Base-by-base conservation (phyloP, 2,329 filamentous ascomycete genomes). In the Talaromyces sp. region DNA sequence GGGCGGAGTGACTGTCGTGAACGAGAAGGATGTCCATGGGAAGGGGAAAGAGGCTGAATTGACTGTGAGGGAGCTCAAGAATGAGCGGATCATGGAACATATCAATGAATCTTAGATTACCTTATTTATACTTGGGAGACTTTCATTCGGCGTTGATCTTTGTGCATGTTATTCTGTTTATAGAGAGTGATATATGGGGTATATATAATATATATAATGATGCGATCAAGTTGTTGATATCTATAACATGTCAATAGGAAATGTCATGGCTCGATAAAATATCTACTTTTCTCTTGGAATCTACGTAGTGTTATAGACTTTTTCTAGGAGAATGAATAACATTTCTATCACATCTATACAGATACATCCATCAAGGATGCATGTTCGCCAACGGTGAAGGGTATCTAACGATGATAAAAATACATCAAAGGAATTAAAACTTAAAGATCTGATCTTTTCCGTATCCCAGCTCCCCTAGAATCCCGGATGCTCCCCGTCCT, bases 391-490 rank as follows among this genome's bases (percentile, higher is more conserved):
- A 31, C 27, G 17, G 47, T 31, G 15, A 53, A 17, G 49, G 27
- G 49, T 53, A 31, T 53, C 17, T 31, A 53, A 51, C 15, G 29
- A n/a, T n/a, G 5, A 19, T n/a, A 5, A 29, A 29, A 29, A 53
- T 2, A 29, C 25, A 53, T 47, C n/a, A 2, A 1, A 17, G 6
- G 2, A 53, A 31, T 56, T 8, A 88, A 68, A 90, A 90, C 67
- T 80, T 85, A 70, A 88, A 78, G 22, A 90, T 82, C 72, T 88
- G 83, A 13, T 83, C 80, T 72, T 84, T 85, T 13, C 69, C 73
- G 71, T 86, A 88, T 0, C 88, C 88, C 68, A 90, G 70, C 72
- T 87, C 78, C 13, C 77, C 75, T 70, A 91, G 70, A 36, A 88
- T 79, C 0, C 88, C 88, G 1, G 72, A 70, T 13, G 78, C 72